Conservation (phyloP, 2,329 filamentous ascomycete genomes). For the Hawksworthiomyces lignivorus region DNA sequence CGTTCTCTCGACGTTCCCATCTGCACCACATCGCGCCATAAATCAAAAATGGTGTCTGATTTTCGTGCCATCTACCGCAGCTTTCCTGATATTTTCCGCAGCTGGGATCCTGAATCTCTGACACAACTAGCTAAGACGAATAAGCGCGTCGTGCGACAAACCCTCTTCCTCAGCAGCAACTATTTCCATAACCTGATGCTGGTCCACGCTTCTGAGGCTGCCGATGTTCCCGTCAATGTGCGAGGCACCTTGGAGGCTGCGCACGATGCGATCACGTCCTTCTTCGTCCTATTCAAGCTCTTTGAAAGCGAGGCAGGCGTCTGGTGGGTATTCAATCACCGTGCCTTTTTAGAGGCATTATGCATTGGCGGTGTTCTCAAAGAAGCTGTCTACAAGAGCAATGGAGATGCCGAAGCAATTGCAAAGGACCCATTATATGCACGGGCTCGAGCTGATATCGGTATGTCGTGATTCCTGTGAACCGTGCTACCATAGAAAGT, state of each 20-base stretch:
- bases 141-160: constrained; percentile 63
- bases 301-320: constrained; percentile 66
- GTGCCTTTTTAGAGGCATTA: constrained; percentile 68
- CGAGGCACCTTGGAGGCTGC: constrained; percentile 66
- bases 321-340: constrained; percentile 80
- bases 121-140: constrained; percentile 48
- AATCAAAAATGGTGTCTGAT: constrained; percentile 60
- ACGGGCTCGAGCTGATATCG: constrained; percentile 53
- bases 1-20: constrained; percentile 67
- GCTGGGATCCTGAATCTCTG: constrained; percentile 56
- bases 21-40: constrained; percentile 59
- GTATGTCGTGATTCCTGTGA: constrained; percentile 32
- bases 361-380: constrained; percentile 57
- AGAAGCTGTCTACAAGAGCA: constrained; percentile 38
- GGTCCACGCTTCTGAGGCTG: constrained; percentile 62
- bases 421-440: constrained; percentile 50
- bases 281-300: constrained; percentile 64
- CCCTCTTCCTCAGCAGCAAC: constrained; percentile 71
- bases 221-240: constrained; percentile 57
- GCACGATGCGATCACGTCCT: constrained; percentile 64
- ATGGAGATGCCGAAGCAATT: constrained; percentile 37
- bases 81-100: constrained; percentile 63
- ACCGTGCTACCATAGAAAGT: too few relatives aligned
- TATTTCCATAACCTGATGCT: constrained; percentile 80
- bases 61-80: constrained; percentile 66